Percentiles rank a stretch among this genome's conserved stretches.
Conservation (phyloP, 306 rosid genomes). For the Cucurbita pepo region DNA sequence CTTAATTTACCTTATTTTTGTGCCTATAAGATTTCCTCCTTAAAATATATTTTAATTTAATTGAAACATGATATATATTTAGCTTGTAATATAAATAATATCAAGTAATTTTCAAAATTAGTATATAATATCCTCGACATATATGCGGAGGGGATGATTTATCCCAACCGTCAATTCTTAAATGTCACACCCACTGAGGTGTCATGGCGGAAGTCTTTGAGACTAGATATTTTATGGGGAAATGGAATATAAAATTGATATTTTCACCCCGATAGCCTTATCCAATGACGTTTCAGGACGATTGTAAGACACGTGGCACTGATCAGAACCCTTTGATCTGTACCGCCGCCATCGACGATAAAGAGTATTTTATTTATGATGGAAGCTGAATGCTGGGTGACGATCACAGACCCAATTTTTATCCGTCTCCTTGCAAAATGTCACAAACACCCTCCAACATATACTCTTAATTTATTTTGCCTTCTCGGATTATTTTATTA, state of each 20-base stretch:
- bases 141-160: not conserved
- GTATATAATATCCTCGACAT: no score
- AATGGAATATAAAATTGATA: not conserved
- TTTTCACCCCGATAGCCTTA: not conserved
- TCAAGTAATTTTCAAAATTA: no score
- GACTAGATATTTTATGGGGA: not conserved
- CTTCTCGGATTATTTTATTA: no score
- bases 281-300: constrained; percentile 1
- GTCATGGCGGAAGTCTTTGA: not conserved
- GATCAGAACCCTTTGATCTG: not conserved
- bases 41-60: not conserved
- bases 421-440: not conserved
- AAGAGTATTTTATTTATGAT: not conserved
- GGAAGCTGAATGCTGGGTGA: not conserved
- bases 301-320: not conserved
- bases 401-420: not conserved
- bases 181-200: not conserved
- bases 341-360: not conserved
- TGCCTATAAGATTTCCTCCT: not conserved
- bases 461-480: not conserved
- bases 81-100: no score
- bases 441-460: not conserved
- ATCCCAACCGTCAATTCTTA: not conserved
- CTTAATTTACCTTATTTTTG: not conserved
- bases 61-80: not conserved